Evolutionary conservation across 2,329 filamentous ascomycete species (phyloP).

Genomic region (Penicillium sp.): DNA sequence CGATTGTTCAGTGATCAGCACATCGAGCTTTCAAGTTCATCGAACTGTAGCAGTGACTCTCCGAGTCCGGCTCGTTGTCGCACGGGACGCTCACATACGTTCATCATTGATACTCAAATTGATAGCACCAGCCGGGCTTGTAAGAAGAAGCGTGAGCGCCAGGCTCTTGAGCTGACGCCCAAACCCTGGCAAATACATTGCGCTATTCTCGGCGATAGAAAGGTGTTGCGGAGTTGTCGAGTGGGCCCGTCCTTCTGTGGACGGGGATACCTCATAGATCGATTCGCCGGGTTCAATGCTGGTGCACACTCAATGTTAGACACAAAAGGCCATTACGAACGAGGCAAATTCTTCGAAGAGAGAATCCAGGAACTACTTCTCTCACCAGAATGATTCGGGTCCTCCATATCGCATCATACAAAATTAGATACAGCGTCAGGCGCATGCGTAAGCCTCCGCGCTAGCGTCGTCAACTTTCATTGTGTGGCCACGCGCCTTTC

Average conservation of each 20-base stretch:
- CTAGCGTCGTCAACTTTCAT: conserved; percentile 27
- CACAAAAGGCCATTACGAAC: neutral
- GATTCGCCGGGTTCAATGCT: neutral
- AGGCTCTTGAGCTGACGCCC: conserved; percentile 1
- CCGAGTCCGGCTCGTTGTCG: neutral
- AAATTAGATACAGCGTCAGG: conserved; percentile 17
- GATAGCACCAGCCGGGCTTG: conserved; percentile 19
- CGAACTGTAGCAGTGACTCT: neutral
- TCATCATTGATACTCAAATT: conserved; percentile 30
- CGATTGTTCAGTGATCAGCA: neutral
- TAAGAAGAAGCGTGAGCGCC: conserved; percentile 6
- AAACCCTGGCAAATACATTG: conserved; percentile 13
- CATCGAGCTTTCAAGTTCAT: neutral
- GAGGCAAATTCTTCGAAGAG: neutral
- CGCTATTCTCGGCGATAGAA: neutral
- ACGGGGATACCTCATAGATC: neutral
- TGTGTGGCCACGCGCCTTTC: conserved; percentile 1
- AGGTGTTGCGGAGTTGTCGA: neutral
- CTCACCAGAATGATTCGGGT: neutral
- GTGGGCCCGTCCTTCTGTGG: neutral
- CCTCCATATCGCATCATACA: conserved; percentile 5
- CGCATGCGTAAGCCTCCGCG: conserved; percentile 26
- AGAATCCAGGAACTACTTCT: too few species aligned
- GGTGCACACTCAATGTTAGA: neutral
- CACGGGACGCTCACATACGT: conserved; percentile 18